Percentiles rank a stretch among this genome's conserved stretches.
These are phyloP conservation scores for Elaeis oleifera DNA, from an alignment of 202 grass and related monocot species.

Conservation along the genomic window DNA sequence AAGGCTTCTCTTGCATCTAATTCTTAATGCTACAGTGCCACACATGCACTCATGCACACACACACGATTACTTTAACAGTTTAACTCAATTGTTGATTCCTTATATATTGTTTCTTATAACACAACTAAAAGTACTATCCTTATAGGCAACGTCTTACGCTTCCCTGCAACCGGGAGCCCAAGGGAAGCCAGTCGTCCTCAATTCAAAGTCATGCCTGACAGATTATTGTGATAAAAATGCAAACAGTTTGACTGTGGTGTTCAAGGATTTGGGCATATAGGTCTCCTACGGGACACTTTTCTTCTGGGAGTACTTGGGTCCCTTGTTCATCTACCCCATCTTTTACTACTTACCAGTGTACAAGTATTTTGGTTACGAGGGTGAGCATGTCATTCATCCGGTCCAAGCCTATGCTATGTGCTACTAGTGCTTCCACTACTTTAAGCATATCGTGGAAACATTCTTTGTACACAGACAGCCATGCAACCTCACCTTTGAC, in stretches of 20 bases:
- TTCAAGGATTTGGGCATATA: constrained; percentile 85
- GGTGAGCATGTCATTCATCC: constrained; percentile 53
- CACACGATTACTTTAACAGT: too few species aligned
- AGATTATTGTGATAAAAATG: constrained; percentile 75
- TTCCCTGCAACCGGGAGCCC: constrained; percentile 47
- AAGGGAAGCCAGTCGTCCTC: constrained; percentile 59
- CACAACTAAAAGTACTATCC: constrained; percentile 95
- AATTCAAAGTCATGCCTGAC: constrained; percentile 48
- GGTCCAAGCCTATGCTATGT: constrained; percentile 86
- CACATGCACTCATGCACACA: too few species aligned
- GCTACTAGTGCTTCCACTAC: constrained; percentile 93
- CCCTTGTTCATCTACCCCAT: constrained; percentile 81
- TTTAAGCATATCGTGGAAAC: constrained; percentile 91
- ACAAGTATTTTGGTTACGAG: constrained; percentile 86
- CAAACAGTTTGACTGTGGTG: constrained; percentile 51
- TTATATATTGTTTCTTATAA: neutral
- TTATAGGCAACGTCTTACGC: constrained; percentile 71
- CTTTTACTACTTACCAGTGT: constrained; percentile 78
- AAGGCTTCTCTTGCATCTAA: neutral
- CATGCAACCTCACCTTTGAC: constrained; percentile 92
- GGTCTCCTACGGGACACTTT: constrained; percentile 75
- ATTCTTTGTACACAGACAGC: constrained; percentile 83
- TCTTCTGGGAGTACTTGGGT: constrained; percentile 94
- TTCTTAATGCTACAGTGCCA: neutral
- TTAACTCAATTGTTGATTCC: too few species aligned